These are phyloP conservation scores for Sarocladium oryzae DNA, from an alignment of 2,329 filamentous ascomycete species.

Conservation along the genomic window DNA sequence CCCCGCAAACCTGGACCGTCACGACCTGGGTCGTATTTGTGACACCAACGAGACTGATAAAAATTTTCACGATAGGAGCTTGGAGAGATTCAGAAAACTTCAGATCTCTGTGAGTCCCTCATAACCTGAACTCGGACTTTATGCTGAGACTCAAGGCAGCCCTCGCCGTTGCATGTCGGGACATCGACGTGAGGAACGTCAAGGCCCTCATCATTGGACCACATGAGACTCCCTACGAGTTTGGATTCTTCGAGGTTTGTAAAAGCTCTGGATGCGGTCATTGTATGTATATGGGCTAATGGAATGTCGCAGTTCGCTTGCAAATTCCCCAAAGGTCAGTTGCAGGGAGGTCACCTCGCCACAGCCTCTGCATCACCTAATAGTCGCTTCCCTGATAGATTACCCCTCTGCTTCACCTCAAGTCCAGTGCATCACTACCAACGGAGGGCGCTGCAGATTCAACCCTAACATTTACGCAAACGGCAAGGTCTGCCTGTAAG, in stretches of 20 bases:
- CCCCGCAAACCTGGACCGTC: conserved; percentile 22
- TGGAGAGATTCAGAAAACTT: conserved; percentile 73
- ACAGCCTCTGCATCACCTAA: background rate
- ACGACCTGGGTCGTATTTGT: background rate
- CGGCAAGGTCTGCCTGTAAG: conserved; percentile 88
- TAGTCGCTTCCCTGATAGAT: conserved; percentile 42
- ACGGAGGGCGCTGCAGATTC: conserved; percentile 81
- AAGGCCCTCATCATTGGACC: conserved; percentile 86
- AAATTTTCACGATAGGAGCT: conserved; percentile 56
- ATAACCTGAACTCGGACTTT: background rate
- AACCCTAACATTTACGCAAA: conserved; percentile 93
- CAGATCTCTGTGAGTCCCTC: conserved; percentile 58
- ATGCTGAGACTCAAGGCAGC: conserved; percentile 41
- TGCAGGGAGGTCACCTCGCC: background rate
- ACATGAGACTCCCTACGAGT: conserved; percentile 92
- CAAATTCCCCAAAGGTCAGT: conserved; percentile 65
- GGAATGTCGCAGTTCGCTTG: conserved; percentile 57
- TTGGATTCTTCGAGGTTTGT: conserved; percentile 86
- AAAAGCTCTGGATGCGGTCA: too few relatives aligned
- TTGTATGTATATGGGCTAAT: too few relatives aligned
- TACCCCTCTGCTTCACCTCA: conserved; percentile 67
- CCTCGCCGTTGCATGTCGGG: conserved; percentile 78
- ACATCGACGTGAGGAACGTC: conserved; percentile 82
- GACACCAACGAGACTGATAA: conserved; percentile 20
- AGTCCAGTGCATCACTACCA: conserved; percentile 73